Evolutionary conservation across 805 yeast genomes (phyloP).

Genomic region (Candida morakotiae): DNA sequence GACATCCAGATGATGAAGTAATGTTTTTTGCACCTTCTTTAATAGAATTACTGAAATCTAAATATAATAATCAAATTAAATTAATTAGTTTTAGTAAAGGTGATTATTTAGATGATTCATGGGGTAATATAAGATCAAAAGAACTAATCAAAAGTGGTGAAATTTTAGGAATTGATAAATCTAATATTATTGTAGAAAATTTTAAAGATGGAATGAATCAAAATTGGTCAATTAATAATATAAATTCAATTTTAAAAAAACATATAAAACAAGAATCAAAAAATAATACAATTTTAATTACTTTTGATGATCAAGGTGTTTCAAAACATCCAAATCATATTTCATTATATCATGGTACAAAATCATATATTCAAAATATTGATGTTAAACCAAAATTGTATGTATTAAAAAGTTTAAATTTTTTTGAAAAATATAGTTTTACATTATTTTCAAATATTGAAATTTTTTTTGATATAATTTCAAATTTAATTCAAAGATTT

Average conservation of each 20-base stretch:
- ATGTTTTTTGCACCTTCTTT: conserved; percentile 92
- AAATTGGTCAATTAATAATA: conserved; percentile 53
- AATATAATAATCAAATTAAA: conserved; percentile 48
- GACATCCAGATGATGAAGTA: conserved; percentile 98
- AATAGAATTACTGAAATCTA: conserved; percentile 43
- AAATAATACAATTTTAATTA: conserved; percentile 49
- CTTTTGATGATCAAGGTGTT: conserved; percentile 82
- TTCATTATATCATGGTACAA: conserved; percentile 52
- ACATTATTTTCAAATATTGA: conserved; percentile 40
- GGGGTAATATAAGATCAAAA: conserved; percentile 57
- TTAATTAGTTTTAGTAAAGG: conserved; percentile 77
- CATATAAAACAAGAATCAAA: conserved; percentile 15
- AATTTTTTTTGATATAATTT: conserved; percentile 35
- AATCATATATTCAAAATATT: conserved; percentile 22
- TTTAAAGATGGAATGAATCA: conserved; percentile 63
- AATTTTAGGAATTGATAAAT: conserved; percentile 46
- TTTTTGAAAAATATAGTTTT: conserved; percentile 48
- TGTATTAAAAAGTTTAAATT: conserved; percentile 31
- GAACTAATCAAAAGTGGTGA: conserved; percentile 59
- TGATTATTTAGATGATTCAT: conserved; percentile 55
- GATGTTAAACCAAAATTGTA: conserved; percentile 16
- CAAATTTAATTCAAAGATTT: conserved; percentile 26
- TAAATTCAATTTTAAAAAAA: conserved; percentile 34
- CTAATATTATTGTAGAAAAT: conserved; percentile 44
- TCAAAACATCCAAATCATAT: conserved; percentile 87